Evolutionary conservation across 345 rosid species (phyloP), one percentile per base, ranked within the genome.

Genomic region (Cardiospermum halicacabum): DNA sequence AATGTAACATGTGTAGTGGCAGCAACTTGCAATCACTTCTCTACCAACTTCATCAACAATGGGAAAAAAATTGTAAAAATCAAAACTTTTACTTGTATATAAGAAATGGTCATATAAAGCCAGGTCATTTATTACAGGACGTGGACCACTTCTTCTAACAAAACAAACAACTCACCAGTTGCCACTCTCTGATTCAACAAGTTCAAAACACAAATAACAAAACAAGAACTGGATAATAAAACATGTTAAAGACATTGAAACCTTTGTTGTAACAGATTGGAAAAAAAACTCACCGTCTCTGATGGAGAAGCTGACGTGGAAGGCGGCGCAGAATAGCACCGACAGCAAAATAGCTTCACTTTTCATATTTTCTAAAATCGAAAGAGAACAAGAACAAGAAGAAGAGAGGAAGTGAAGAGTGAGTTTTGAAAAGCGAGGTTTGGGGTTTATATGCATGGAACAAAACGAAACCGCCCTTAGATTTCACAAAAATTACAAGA

Each of bases 311-410:
- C 81, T 67, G 67, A 67, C 45, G 75, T 61, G 65, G 69, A 58
- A 65, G 62, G 74, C 65, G 64, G 85, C 68, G 6, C 74, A 73
- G 34, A 88, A 81, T 1, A 87, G 78, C 80, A 64, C 81, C 68
- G 75, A 57, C 76, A 78, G 19, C 47, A 73, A 34, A 62, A 55
- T 12, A 75, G 62, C 68, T 49, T 67, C 68, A 43, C 69, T 76
- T 81, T 66, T 71, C 85, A 79, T 77, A 39, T 40, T 42, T 58
- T 12, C 32, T 10, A 12, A 53, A 24, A 13, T 2, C 12, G 43
- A 9, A 11, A 39, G 5, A 37, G 5, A 5, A 37, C 4, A 0
- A 18, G 11, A 37, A 25, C 26, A 47, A 56, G 30, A 67, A 53
- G 53, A 47, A 13, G 0, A 15, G 43, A 63, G 10, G 28, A 9